Conservation (phyloP, 805 yeast genomes). For the Suhomyces canberraensis region DNA sequence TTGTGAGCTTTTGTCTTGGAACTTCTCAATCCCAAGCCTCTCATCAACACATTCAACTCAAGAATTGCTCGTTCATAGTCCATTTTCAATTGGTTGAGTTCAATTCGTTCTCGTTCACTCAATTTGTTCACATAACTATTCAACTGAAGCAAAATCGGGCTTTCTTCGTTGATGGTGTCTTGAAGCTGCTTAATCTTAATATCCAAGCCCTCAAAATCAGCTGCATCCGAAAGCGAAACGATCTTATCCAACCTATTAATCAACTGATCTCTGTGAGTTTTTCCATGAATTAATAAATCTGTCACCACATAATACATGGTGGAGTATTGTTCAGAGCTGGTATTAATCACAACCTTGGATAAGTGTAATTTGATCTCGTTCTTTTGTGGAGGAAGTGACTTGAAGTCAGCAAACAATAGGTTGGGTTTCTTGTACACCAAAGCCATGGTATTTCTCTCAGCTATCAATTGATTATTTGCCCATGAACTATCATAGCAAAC, state of each 20-base stretch:
- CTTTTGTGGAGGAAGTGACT: slow-evolving; percentile 13
- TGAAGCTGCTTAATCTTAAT: slow-evolving; percentile 29
- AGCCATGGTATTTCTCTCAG: slow-evolving; percentile 40
- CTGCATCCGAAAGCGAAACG: slow-evolving; percentile 32
- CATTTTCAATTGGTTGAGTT: slow-evolving; percentile 23
- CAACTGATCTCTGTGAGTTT: slow-evolving; percentile 22
- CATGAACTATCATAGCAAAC: slow-evolving; percentile 36
- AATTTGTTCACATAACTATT: slow-evolving; percentile 30
- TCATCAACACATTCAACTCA: slow-evolving; percentile 35
- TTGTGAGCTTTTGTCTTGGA: slow-evolving; percentile 18
- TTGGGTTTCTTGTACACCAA: slow-evolving; percentile 51
- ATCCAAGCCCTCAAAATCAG: slow-evolving; percentile 36
- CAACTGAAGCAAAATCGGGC: slow-evolving; percentile 38
- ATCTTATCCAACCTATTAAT: slow-evolving; percentile 41
- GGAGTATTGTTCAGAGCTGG: slow-evolving; percentile 38
- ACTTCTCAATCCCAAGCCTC: slow-evolving; percentile 23
- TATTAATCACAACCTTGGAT: slow-evolving; percentile 36
- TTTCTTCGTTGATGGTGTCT: slow-evolving; percentile 24
- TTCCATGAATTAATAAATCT: slow-evolving; percentile 32
- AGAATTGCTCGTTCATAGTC: slow-evolving; percentile 32
- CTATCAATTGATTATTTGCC: slow-evolving; percentile 25
- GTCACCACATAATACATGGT: slow-evolving; percentile 33
- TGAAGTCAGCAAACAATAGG: slow-evolving; percentile 39
- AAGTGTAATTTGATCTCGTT: slow-evolving; percentile 32
- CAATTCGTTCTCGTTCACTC: slow-evolving; percentile 17